Base-by-base conservation (phyloP, 225 moss, liverwort and hornwort genomes). In the Pseudoscleropodium purum region DNA sequence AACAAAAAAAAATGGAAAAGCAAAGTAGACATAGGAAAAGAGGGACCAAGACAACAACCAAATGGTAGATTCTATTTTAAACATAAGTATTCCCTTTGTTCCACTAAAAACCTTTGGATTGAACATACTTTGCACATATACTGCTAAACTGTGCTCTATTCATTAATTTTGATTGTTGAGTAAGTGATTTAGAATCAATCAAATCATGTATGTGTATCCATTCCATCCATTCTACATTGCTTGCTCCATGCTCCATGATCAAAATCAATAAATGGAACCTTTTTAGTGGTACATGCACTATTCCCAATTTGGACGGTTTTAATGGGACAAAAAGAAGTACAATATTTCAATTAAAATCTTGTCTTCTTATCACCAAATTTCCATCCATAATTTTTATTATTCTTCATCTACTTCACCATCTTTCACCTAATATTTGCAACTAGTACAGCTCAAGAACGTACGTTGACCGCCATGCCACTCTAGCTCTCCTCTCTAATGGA, bases 1-100 rank as follows among this genome's bases (percentile, higher is more conserved):
- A 27, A 41, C 25, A 15, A 27, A 29, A 59, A 24, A 59, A 72
- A 16, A 41, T 43, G 9, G 9, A 27, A 43, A 27, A 73, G 0
- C 2, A 43, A 73, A 2, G 16, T 73, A 16, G 9, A 0, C 5
- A 0, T 43, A 26, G 15, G 3, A 5, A 3, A 15, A 0, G 14
- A 9, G 5, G 29, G 27, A 43, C 10, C 10, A 43, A 43, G 43
- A 29, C 5, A 73, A 17, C 0, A 1, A 0, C 27, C 16, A 43
- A 43, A 17, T 29, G 9, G 6, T 5, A 73, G 0, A 16, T 9
- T 41, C 41, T 26, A 72, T 14, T 69, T 69, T n/a, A 67, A n/a
- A 7, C 6, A 8, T 19, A n/a, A n/a, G n/a, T n/a, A 20, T 4
- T 30, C 4, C 15, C 31, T 64, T 4, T 0, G 2, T 64, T 4